A percentile compares a stretch with the other conserved stretches of the same genome.
These are phyloP conservation scores for Fusarium transvaalense DNA, from an alignment of 2,329 filamentous ascomycete species.

Conservation along the genomic window DNA sequence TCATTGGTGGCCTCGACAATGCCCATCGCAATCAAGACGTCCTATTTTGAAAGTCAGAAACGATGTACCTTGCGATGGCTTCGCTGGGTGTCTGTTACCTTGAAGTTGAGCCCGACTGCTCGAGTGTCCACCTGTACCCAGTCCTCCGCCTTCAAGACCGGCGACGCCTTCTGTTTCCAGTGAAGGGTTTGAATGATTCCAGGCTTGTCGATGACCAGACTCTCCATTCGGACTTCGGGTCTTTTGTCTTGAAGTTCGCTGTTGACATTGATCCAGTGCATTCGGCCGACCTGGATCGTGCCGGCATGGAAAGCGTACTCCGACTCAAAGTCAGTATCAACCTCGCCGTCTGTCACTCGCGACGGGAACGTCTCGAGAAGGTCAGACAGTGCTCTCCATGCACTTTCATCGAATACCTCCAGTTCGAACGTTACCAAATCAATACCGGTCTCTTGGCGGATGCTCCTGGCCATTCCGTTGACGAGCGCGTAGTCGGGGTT, in stretches of 20 bases:
- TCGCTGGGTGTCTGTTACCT: constrained; percentile 5
- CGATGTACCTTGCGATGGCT: not conserved
- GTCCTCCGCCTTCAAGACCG: constrained; percentile 11
- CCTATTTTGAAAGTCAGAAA: constrained; percentile 40
- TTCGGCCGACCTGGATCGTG: constrained; percentile 10
- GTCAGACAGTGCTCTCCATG: not conserved
- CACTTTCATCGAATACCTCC: not conserved
- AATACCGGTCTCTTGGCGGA: constrained; percentile 15
- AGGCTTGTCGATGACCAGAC: constrained; percentile 7
- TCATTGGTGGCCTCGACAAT: constrained; percentile 36
- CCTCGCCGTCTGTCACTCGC: constrained; percentile 7
- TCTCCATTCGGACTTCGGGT: not conserved
- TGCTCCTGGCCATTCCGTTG: constrained; percentile 13
- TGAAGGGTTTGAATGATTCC: constrained; percentile 15
- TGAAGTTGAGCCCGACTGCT: constrained; percentile 18
- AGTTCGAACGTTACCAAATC: constrained; percentile 11
- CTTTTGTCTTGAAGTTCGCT: constrained; percentile 12
- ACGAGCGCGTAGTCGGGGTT: constrained; percentile 17
- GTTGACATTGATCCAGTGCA: constrained; percentile 14
- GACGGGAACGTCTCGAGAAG: constrained; percentile 7
- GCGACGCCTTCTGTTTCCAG: constrained; percentile 10
- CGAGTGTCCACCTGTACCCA: constrained; percentile 14
- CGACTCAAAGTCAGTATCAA: constrained; percentile 12
- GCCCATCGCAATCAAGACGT: constrained; percentile 55
- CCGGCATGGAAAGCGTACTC: constrained; percentile 15